Percentiles rank a stretch among this genome's conserved stretches.
Conservation (phyloP, 495 filamentous ascomycete species). For the Xylaria flabelliformis region DNA sequence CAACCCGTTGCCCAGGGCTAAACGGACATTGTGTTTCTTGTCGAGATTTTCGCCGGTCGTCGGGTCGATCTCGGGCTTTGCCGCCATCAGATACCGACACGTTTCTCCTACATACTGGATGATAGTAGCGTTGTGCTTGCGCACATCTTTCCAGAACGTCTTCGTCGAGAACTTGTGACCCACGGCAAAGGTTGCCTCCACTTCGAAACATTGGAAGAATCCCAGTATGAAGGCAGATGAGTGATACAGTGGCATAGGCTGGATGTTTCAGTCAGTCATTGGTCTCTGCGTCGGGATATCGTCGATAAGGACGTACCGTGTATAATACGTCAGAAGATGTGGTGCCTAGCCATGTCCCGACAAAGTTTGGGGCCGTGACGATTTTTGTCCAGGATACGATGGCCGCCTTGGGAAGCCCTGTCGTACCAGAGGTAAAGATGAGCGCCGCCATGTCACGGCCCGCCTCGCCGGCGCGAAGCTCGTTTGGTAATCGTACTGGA, state of each 20-base stretch:
- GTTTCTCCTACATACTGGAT: constrained; percentile 98
- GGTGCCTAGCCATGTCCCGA: constrained; percentile 62
- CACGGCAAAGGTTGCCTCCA: constrained; percentile 70
- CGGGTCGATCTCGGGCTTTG: constrained; percentile 67
- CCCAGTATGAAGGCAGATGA: constrained; percentile 79
- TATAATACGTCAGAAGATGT: constrained; percentile 74
- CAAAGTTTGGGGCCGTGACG: constrained; percentile 59
- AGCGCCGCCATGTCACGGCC: constrained; percentile 70
- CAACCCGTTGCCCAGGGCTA: constrained; percentile 92
- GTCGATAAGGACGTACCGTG: constrained; percentile 60
- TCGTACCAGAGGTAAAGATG: constrained; percentile 89
- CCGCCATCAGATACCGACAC: constrained; percentile 84
- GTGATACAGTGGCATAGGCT: constrained; percentile 97
- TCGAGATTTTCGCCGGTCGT: constrained; percentile 76
- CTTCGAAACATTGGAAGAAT: constrained; percentile 63
- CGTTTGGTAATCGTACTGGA: constrained; percentile 68
- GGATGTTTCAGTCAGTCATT: constrained; percentile 24
- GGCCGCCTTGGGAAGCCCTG: constrained; percentile 89
- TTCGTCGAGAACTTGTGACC: constrained; percentile 82
- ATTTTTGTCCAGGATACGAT: constrained; percentile 81
- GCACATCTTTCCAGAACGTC: constrained; percentile 83
- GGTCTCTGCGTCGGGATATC: neutral
- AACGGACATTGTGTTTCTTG: constrained; percentile 73
- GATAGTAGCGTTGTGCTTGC: constrained; percentile 73
- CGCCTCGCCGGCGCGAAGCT: constrained; percentile 57